Evolutionary conservation across 441 rosid genomes (phyloP).

Genomic region (Corymbia calophylla): DNA sequence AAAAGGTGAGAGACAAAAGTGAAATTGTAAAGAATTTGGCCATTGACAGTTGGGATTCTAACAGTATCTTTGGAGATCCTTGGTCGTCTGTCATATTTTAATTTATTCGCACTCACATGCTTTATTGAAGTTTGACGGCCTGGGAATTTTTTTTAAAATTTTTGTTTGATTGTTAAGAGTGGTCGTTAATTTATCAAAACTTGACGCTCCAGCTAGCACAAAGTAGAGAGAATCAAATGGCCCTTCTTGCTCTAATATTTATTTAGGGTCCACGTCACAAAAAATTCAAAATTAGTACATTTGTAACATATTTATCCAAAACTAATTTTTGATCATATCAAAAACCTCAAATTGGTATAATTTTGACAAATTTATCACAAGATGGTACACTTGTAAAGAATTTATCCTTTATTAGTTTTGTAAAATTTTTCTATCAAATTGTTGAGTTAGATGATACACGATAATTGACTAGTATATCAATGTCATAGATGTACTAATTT

Average conservation of each 20-base stretch:
- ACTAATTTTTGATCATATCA: no score
- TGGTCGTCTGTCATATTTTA: not conserved
- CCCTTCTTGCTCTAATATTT: not conserved
- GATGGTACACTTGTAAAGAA: no score
- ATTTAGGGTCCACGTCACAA: no score
- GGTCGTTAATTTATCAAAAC: not conserved
- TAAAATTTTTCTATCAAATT: no score
- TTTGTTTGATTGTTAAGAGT: not conserved
- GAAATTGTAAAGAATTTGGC: not conserved
- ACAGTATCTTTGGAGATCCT: not conserved
- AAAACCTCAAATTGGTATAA: no score
- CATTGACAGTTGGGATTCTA: not conserved
- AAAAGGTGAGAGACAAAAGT: not conserved
- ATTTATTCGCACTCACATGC: not conserved
- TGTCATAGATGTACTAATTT: no score
- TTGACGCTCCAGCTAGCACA: not conserved
- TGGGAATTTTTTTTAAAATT: not conserved
- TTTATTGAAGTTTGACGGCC: not conserved
- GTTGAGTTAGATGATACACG: no score
- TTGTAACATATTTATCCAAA: no score
- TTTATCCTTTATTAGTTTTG: no score
- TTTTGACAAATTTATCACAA: no score
- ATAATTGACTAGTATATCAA: no score
- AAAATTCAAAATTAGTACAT: no score
- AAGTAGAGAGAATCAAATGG: not conserved